A percentile compares a stretch with the other conserved stretches of the same genome.
These are phyloP conservation scores for Sclerotinia subarctica DNA, from an alignment of 2,329 filamentous ascomycete genomes.

Conservation along the genomic window DNA sequence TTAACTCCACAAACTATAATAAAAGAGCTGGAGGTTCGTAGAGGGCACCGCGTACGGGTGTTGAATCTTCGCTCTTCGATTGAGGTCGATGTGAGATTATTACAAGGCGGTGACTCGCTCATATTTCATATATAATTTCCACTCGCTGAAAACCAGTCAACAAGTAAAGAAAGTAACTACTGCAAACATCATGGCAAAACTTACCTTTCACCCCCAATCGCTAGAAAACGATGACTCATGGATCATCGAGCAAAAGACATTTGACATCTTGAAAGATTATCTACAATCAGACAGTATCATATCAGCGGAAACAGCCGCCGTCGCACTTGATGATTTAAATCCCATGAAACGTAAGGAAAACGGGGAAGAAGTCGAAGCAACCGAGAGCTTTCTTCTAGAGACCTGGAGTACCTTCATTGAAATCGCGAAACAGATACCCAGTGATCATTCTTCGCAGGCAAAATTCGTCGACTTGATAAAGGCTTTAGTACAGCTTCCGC, in stretches of 20 bases:
- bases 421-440: neutral
- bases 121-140: neutral
- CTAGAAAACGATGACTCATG: neutral
- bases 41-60: no score
- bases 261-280: neutral
- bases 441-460: neutral
- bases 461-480: neutral
- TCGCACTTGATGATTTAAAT: neutral
- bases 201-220: neutral
- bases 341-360: neutral
- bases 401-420: neutral
- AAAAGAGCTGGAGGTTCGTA: no score
- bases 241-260: neutral
- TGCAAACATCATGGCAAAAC: neutral
- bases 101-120: neutral
- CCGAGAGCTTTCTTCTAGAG: neutral
- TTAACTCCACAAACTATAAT: no score
- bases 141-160: neutral
- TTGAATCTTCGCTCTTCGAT: neutral
- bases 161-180: neutral
- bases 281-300: neutral
- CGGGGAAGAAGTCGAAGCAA: neutral
- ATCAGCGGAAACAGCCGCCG: neutral
- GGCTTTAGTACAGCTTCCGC: neutral
- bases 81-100: neutral